Base-by-base conservation (phyloP, 225 moss, liverwort and hornwort genomes). In the Neckera pumila region DNA sequence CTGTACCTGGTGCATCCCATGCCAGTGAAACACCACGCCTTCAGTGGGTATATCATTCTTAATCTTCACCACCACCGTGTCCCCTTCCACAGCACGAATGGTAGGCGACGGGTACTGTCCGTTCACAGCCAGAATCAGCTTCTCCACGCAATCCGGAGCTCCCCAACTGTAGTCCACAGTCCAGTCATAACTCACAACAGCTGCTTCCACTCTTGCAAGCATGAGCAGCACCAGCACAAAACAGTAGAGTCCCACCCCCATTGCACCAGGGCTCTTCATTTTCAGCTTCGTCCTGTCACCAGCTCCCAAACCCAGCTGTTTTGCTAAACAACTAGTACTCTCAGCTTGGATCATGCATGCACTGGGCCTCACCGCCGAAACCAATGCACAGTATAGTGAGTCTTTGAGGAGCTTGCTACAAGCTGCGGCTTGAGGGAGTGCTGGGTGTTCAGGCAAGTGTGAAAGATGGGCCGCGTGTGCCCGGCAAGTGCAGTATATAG, bases 21-120 rank as follows among this genome's bases (percentile, higher is more conserved):
- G 93, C 92, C 95, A 93, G 80, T 95, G 94, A 73, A 95, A 89
- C 56, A 90, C 90, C 16, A 94, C 84, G 79, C 91, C 90, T 70
- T 93, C 92, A 3, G 94, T 94, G 61, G 90, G 79, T 75, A 95
- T 34, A 9, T 45, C 72, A 75, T 95, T 95, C 38, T 69, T 89
- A 20, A 95, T 60, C 40, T 86, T 88, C 83, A 92, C 94, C 49
- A 78, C 90, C 16, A 94, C 75, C 4, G 93, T 95, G 65, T 93
- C 95, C 26, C 95, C 93, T 67, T 89, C 91, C 53, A 87, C 89
- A 51, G 90, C 95, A 31, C 87, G 84, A 74, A 95, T 89, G 8
- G 89, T 90, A 1, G 95, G 95, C 22, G 89, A 89, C 28, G 95
- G 95, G 67, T 84, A 92, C 69, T 90, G 83, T 3, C 92, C 94